Evolutionary conservation across 768 basidiomycete genomes (phyloP), one percentile per base, ranked within the genome.

Genomic region (Porpolomopsis calyptriformis): DNA sequence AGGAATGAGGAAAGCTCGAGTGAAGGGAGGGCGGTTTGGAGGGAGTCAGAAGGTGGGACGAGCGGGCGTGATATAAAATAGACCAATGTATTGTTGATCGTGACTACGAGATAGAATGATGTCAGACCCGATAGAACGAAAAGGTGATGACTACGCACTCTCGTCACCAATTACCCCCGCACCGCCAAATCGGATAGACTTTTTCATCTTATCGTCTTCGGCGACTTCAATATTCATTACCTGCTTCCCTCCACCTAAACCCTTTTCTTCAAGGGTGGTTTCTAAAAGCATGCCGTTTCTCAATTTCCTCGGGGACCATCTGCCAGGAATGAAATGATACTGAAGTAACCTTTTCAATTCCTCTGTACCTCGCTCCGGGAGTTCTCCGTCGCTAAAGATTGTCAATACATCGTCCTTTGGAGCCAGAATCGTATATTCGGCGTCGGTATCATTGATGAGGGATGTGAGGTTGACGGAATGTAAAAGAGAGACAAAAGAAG

Each of bases 251-350:
- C 77, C 74, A 52, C 68, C 75, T 36, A 92, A 62, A 20, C 89
- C 89, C 16, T 65, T 65, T 53, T 89, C 87, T 46, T 70, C 67
- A 22, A 96, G 66, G 45, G 80, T 82, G 0, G 90, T 96, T 55
- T 85, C 79, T 33, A 98, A 62, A 12, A 98, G 65, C 70, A 81
- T 74, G 3, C 80, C 81, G 52, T 88, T 70, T 31, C 70, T 67
- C 26, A 98, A 69, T 51, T 90, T 83, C 44, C 74, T 70, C 3
- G 77, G 73, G 0, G 71, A 69, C 77, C 86, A 84, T 48, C 73
- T 74, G 7, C 89, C 89, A 1, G 89, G 85, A 36, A 98, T 67
- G 60, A 99, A 91, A 63, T 99, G 96, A 58, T 98, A 98, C 54
- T 80, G 71, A 33, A 98, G 64, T 43, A 84, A 57, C 49, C 73